These are phyloP conservation scores for Solanum gracilifrons DNA, from an alignment of 257 asterid genomes.

Conservation along the genomic window DNA sequence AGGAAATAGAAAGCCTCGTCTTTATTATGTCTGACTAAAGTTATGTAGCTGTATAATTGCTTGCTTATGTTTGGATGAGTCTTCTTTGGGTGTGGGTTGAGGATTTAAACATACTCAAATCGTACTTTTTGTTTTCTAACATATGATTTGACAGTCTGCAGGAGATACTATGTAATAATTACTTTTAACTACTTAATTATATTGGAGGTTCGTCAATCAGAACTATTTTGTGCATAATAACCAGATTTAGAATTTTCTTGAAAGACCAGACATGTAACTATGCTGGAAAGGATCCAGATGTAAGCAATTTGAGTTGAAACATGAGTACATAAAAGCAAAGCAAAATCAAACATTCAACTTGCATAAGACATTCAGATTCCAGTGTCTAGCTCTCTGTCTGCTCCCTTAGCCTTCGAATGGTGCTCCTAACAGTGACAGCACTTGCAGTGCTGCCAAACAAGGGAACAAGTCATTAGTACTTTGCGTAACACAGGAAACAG, in stretches of 20 bases:
- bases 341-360: background rate
- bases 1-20: background rate
- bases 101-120: background rate
- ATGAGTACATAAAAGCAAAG: background rate
- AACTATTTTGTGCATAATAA: background rate
- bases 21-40: background rate
- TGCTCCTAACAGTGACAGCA: constrained; percentile 64
- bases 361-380: background rate
- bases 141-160: background rate
- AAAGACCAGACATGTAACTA: background rate
- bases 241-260: background rate
- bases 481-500: background rate
- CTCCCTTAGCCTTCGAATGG: constrained; percentile 64
- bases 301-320: background rate
- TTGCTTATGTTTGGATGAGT: background rate
- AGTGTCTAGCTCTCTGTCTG: constrained; percentile 36
- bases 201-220: background rate
- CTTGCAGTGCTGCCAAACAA: constrained; percentile 45
- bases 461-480: background rate
- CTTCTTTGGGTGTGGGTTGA: background rate
- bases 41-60: background rate
- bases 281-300: background rate
- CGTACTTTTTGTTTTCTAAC: background rate
- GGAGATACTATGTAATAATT: background rate
- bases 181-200: background rate